Conservation (phyloP, 176 grass and related monocot species). For the Oryza australiensis region DNA sequence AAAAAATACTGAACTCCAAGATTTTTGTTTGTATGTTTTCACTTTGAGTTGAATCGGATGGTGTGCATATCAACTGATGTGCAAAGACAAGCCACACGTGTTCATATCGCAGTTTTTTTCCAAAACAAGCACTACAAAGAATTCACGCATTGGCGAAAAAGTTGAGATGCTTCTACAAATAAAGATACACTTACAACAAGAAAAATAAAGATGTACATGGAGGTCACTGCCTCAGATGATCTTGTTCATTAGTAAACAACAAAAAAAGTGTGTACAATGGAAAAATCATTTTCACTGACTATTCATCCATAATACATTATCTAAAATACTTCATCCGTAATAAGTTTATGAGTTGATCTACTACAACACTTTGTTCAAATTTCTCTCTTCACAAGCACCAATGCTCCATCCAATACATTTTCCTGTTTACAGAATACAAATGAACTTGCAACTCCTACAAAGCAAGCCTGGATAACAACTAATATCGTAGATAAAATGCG, state of each 20-base stretch:
- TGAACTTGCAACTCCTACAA: neutral
- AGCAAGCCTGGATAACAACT: too few species aligned
- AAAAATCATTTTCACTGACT: neutral
- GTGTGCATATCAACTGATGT: neutral
- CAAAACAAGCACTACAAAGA: conserved; percentile 1
- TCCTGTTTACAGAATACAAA: neutral
- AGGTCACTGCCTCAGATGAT: neutral
- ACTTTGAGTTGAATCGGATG: neutral
- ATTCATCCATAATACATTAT: neutral
- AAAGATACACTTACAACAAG: neutral
- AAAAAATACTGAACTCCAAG: neutral
- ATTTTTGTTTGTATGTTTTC: neutral
- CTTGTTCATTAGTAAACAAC: neutral
- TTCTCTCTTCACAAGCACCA: neutral
- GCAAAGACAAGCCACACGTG: neutral
- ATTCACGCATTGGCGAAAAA: neutral
- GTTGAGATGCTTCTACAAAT: conserved; percentile 23
- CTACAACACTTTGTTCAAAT: neutral
- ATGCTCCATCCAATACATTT: neutral
- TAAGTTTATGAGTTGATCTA: conserved; percentile 1
- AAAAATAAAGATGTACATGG: neutral
- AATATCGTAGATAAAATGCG: neutral
- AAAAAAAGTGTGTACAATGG: neutral
- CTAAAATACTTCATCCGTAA: neutral
- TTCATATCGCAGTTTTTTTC: neutral